phyloP scores from a whole-genome alignment of 257 asterid genomes.

The Anisodus acutangulus region DNA sequence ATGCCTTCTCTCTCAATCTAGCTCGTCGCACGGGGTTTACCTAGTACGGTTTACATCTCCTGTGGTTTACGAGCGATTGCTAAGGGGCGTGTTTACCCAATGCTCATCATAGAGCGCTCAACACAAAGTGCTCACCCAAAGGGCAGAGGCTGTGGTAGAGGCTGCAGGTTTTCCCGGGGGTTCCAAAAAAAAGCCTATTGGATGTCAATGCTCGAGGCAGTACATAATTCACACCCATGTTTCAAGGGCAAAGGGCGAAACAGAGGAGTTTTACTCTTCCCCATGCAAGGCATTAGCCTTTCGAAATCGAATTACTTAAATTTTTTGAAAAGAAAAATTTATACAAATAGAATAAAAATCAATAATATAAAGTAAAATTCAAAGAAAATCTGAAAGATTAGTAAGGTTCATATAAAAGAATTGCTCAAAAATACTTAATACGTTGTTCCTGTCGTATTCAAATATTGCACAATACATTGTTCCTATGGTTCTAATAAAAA shows the following conservation, averaged over 20 bases:
- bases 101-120: too few species aligned
- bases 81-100: too few species aligned
- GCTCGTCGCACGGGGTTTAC: too few species aligned
- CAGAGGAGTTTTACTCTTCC: not conserved
- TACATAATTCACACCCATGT: not conserved
- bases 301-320: not conserved
- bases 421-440: not conserved
- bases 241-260: not conserved
- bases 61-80: too few species aligned
- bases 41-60: too few species aligned
- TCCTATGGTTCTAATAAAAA: not conserved
- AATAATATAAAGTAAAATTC: not conserved
- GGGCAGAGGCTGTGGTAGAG: too few species aligned
- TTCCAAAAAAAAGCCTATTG: not conserved
- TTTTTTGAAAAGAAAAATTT: not conserved
- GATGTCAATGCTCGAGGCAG: not conserved
- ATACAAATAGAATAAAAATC: not conserved
- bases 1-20: too few species aligned
- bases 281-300: not conserved
- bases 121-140: too few species aligned
- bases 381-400: not conserved
- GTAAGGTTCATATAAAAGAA: not conserved
- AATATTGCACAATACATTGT: not conserved
- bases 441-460: not conserved
- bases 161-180: too few species aligned